Evolutionary conservation across 345 rosid species (phyloP).

Genomic region (Salix caprea): DNA sequence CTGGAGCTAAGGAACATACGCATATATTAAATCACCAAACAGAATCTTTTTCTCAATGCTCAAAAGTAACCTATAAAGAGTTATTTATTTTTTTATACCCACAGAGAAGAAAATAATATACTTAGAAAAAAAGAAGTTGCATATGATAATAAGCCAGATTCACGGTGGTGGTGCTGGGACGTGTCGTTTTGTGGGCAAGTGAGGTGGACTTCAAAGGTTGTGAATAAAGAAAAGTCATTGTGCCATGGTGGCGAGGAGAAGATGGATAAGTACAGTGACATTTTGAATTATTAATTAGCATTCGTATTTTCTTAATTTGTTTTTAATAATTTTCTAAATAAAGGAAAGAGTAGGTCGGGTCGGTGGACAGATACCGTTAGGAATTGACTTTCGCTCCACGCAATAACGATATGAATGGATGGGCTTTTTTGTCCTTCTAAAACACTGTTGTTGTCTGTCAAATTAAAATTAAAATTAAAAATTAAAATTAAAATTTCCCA

Average conservation of each 20-base stretch:
- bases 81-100: too few species aligned
- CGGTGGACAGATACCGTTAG: conserved; percentile 84
- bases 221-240: background rate
- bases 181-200: background rate
- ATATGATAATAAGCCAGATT: too few species aligned
- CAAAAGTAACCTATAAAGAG: too few species aligned
- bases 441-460: too few species aligned
- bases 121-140: too few species aligned
- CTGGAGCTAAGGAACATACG: too few species aligned
- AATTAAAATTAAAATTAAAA: too few species aligned
- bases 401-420: conserved; percentile 32
- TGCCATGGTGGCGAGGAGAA: background rate
- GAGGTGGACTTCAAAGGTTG: background rate
- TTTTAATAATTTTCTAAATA: background rate
- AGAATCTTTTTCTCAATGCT: too few species aligned
- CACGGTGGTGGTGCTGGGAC: too few species aligned
- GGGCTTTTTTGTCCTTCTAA: conserved; percentile 35
- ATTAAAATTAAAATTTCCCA: background rate
- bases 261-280: background rate
- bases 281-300: background rate
- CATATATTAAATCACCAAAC: too few species aligned
- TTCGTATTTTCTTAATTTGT: background rate
- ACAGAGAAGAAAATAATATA: too few species aligned
- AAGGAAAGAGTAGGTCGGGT: conserved; percentile 57
- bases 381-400: conserved; percentile 67